Evolutionary conservation across 495 filamentous ascomycete species (phyloP).

Genomic region (Hypomontagnella submonticulosa): DNA sequence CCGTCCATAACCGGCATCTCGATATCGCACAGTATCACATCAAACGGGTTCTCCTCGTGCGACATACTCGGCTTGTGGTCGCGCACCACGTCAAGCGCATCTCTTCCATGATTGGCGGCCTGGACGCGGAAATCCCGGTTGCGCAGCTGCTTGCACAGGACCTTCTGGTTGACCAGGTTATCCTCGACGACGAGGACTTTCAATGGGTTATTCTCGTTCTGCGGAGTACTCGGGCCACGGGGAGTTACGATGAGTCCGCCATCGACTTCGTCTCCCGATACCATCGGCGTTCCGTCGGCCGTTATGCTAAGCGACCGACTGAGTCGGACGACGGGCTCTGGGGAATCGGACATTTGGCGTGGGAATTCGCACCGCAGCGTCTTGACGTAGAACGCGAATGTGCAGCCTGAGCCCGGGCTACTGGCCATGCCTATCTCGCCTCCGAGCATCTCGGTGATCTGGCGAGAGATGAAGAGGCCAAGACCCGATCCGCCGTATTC

Average conservation of each 20-base stretch:
- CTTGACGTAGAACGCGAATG: constrained; percentile 82
- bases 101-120: constrained; percentile 78
- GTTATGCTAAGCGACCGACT: constrained; percentile 40
- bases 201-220: constrained; percentile 33
- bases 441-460: constrained; percentile 78
- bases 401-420: constrained; percentile 73
- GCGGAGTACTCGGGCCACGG: neutral
- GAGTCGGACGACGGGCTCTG: constrained; percentile 20
- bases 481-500: constrained; percentile 82
- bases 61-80: constrained; percentile 42
- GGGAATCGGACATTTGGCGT: neutral
- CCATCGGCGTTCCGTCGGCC: constrained; percentile 36
- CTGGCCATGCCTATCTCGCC: constrained; percentile 80
- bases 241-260: neutral
- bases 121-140: constrained; percentile 72
- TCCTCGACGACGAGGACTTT: constrained; percentile 77
- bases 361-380: constrained; percentile 46
- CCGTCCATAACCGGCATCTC: constrained; percentile 91
- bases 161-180: constrained; percentile 79
- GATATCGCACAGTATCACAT: constrained; percentile 80
- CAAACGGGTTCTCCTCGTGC: constrained; percentile 51
- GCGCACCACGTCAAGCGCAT: constrained; percentile 68
- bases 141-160: constrained; percentile 71
- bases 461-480: constrained; percentile 78
- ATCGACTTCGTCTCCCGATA: constrained; percentile 19